Base-by-base conservation (phyloP, 1,284 basidiomycete species). In the Earliella scabrosa region DNA sequence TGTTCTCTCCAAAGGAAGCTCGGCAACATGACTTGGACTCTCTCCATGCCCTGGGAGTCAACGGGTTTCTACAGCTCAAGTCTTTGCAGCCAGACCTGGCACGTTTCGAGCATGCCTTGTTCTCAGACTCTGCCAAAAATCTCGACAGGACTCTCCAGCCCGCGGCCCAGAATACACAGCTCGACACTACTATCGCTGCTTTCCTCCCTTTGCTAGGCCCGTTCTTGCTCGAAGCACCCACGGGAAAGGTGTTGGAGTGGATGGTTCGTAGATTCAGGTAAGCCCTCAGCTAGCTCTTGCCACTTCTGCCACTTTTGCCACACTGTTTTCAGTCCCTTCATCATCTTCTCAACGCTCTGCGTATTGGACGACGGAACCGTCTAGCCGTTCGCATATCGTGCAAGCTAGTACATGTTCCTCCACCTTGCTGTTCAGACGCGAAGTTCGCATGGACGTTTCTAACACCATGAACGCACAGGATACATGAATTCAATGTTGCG, bases 161-260 rank as follows among this genome's bases (percentile, higher is more conserved):
- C 2, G 70, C 77, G 38, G 86, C 92, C 27, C 83, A 85, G 57
- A 88, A 87, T 57, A 77, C 76, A 4, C 74, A 82, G 51, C 75
- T 97, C 57, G 81, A 93, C 68, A 69, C 60, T 8, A 76, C 77
- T 2, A 79, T 98, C 50, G 77, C 81, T 41, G 77, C 77, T 8
- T 92, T 94, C 64, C 70, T 98, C 32, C 73, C 83, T 36, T 72
- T 88, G 31, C 76, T 99, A 2, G 92, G 93, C 1, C 88, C 86
- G 16, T 92, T 90, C 77, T 74, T 99, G 34, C 80, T 95, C 71
- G 89, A 95, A 52, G 81, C 86, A 52, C 90, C 93, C 1, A 85
- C 93, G 0, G 89, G 88, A 36, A 95, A 92, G 72, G 85, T 93
- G n/a, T 70, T 99, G 31, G 97, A 99, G 71, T 99, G 97, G 97